phyloP scores from a whole-genome alignment of 2,329 filamentous ascomycete species.

The Seiridium unicorne region DNA sequence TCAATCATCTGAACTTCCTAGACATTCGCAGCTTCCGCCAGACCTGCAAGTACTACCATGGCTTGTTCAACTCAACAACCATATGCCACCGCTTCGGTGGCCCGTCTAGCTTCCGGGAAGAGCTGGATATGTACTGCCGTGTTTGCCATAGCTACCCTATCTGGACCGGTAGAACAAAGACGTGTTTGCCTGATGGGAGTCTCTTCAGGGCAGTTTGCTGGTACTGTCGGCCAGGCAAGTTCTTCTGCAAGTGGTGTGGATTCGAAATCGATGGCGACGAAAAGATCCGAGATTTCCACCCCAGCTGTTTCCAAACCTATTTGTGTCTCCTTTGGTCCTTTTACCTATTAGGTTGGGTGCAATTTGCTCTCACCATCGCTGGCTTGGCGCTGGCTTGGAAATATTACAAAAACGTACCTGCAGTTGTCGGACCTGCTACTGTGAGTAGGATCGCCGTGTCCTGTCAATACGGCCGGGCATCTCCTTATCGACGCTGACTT shows the following conservation, averaged over 20 bases:
- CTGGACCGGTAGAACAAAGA: neutral
- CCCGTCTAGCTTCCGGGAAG: neutral
- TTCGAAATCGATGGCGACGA: neutral
- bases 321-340: neutral
- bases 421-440: neutral
- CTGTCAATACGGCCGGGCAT: neutral
- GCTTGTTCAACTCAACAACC: neutral
- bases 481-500: neutral
- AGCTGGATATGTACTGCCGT: neutral
- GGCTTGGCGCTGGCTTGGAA: neutral
- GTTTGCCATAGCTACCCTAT: neutral
- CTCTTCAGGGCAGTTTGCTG: neutral
- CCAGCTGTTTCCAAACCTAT: neutral
- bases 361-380: neutral
- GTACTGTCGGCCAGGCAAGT: neutral
- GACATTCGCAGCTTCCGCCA: neutral
- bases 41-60: neutral
- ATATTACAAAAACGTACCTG: neutral
- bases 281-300: neutral
- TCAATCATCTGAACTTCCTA: neutral
- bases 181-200: neutral
- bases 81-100: neutral
- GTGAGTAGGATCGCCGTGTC: neutral
- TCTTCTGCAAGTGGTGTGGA: neutral
- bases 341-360: neutral